Evolutionary conservation across 1,284 basidiomycete species (phyloP), one percentile per base, ranked within the genome.

Genomic region (Leccinum pachyderme): DNA sequence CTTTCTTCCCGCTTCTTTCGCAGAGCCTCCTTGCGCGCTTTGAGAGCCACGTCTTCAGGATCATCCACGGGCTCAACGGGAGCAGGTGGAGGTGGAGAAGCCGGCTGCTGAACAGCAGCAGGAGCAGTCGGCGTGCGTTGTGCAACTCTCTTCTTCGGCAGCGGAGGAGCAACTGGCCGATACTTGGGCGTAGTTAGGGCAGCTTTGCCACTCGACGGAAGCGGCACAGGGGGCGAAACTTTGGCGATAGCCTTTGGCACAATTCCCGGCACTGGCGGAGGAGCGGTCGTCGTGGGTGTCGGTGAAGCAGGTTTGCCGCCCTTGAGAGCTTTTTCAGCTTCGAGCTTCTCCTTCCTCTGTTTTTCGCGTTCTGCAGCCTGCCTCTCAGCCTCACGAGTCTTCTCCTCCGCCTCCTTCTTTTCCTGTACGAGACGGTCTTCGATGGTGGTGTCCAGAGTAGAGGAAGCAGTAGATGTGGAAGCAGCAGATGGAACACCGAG

Each of bases 381-480:
- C 63, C 81, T 82, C 68, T 95, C 91, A 0, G 90, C 90, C 41
- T 79, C 74, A 49, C 78, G 79, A 0, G 81, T 83, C 68, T 87
- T 90, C 69, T 92, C 91, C 65, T 93, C 92, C 0, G 90, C 92
- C 69, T 94, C 91, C 68, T 83, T 84, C 73, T 87, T 88, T 69
- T 98, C 95, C 63, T 86, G 79, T 27, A 84, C 86, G 1, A 97
- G 78, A 29, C 94, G 77, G 63, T 93, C 90, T 67, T 92, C 90
- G 3, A 95, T 89, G 52, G 77, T 81, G 12, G 82, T 84, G 69
- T 95, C 94, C 2, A 93, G 75, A 6, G 77, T 73, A 9, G 81
- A 71, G 0, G 75, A 67, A 9, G 54, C 7, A 7, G 76, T 63
- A 0, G 81, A 66, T 4, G 77, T 62, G 3, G 82, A 69, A 0